Evolutionary conservation across 768 basidiomycete genomes (phyloP).

Genomic region (Gautieria morchelliformis): DNA sequence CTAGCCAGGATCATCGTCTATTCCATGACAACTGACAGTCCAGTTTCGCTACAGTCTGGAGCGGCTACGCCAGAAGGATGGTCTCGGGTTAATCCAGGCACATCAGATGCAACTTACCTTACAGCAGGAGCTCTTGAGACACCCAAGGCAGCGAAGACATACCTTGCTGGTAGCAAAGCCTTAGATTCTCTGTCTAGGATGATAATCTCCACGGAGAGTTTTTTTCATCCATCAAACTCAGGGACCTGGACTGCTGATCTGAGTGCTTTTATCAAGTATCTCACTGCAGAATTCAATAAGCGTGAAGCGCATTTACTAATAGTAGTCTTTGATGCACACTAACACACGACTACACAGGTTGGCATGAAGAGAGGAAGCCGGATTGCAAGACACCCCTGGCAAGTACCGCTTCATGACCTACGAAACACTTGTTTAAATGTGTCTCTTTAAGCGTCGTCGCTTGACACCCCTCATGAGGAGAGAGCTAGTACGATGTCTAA

Average conservation of each 20-base stretch:
- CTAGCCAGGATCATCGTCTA: slow-evolving; percentile 82
- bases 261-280: slow-evolving; percentile 76
- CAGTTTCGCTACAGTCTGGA: slow-evolving; percentile 47
- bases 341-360: slow-evolving; percentile 33
- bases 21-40: slow-evolving; percentile 68
- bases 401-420: slow-evolving; percentile 9
- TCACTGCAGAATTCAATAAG: slow-evolving; percentile 79
- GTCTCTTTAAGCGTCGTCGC: slow-evolving; percentile 47
- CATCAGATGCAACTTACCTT: background rate
- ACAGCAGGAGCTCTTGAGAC: slow-evolving; percentile 23
- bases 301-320: slow-evolving; percentile 26
- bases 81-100: background rate
- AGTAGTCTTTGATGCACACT: background rate
- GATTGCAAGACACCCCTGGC: slow-evolving; percentile 75
- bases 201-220: slow-evolving; percentile 79
- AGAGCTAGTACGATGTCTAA: slow-evolving; percentile 73
- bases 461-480: slow-evolving; percentile 70
- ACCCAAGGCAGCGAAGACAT: slow-evolving; percentile 23
- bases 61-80: slow-evolving; percentile 52
- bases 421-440: background rate
- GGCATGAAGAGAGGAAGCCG: slow-evolving; percentile 67
- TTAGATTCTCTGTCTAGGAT: slow-evolving; percentile 79
- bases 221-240: slow-evolving; percentile 86
- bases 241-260: slow-evolving; percentile 75
- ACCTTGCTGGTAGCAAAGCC: slow-evolving; percentile 76